Percentiles rank a stretch among this genome's conserved stretches.
These are phyloP conservation scores for Hypoxylon sp. DNA, from an alignment of 2,329 filamentous ascomycete species.

Conservation along the genomic window DNA sequence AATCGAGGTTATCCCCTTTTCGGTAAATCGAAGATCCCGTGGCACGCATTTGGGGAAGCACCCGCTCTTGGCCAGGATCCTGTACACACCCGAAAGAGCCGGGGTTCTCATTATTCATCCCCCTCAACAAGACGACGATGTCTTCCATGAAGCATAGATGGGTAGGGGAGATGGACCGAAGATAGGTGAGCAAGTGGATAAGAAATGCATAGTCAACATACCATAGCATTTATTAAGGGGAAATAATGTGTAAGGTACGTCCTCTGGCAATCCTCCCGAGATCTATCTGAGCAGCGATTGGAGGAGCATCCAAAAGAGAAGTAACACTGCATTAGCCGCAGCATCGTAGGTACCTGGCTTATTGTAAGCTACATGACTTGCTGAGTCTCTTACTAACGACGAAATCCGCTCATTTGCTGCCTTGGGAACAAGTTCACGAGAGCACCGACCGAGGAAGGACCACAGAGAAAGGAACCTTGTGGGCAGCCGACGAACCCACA, in stretches of 20 bases:
- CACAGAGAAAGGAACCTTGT: conserved; percentile 20
- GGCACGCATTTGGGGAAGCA: conserved; percentile 25
- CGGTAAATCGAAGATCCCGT: conserved; percentile 34
- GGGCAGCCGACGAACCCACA: conserved; percentile 18
- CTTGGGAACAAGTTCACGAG: not conserved
- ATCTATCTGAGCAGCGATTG: not conserved
- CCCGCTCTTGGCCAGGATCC: conserved; percentile 29
- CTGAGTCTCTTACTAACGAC: conserved; percentile 22
- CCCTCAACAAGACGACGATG: conserved; percentile 2
- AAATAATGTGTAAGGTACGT: conserved; percentile 20
- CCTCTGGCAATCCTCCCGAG: conserved; percentile 21
- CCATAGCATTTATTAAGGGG: conserved; percentile 30
- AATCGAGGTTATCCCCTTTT: conserved; percentile 30
- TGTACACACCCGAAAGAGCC: conserved; percentile 25
- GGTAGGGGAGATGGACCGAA: not conserved
- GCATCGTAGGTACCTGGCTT: conserved; percentile 9
- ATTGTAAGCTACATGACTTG: conserved; percentile 22
- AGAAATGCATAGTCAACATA: conserved; percentile 22
- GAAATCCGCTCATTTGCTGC: conserved; percentile 15
- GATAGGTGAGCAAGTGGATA: conserved; percentile 19
- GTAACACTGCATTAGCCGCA: conserved; percentile 34
- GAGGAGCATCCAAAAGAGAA: conserved; percentile 1
- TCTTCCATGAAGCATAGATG: conserved; percentile 14
- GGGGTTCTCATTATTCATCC: conserved; percentile 13
- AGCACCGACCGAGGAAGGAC: too few species aligned